phyloP scores from a whole-genome alignment of 2,329 filamentous ascomycete genomes.

The Aspergillus vadensis region DNA sequence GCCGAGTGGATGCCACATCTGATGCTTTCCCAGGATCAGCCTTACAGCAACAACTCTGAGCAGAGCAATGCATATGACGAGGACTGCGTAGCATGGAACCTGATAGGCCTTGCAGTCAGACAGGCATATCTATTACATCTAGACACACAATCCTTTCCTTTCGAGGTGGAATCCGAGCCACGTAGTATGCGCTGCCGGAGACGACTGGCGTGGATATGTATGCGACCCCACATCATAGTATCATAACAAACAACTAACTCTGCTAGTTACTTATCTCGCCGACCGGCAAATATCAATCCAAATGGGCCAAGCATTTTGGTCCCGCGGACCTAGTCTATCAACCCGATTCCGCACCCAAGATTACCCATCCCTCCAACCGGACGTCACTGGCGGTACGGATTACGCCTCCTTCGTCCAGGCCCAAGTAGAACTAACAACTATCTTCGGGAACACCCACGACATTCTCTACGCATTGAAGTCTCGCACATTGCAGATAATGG shows the following conservation, averaged over 20 bases:
- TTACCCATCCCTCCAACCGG: constrained; percentile 14
- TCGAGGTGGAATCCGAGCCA: background rate
- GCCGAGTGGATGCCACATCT: constrained; percentile 27
- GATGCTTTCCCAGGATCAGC: background rate
- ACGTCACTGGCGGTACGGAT: background rate
- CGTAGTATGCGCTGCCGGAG: background rate
- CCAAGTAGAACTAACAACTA: constrained; percentile 7
- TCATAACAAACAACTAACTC: too few species aligned
- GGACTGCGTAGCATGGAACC: constrained; percentile 26
- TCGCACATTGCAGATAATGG: background rate
- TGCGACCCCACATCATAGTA: too few species aligned
- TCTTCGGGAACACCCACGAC: constrained; percentile 5
- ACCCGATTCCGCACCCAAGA: constrained; percentile 20
- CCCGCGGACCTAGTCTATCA: constrained; percentile 17
- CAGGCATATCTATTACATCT: constrained; percentile 26
- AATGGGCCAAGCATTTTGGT: constrained; percentile 23
- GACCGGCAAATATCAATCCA: constrained; percentile 22
- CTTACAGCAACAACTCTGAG: background rate
- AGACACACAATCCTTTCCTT: constrained; percentile 21
- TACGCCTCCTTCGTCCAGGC: constrained; percentile 9
- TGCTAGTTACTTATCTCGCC: constrained; percentile 14
- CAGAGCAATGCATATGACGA: constrained; percentile 8
- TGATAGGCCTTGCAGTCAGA: constrained; percentile 27
- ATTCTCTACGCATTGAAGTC: constrained; percentile 8
- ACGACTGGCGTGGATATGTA: constrained; percentile 18